These are phyloP conservation scores for Colletotrichum salicis DNA, from an alignment of 2,329 filamentous ascomycete genomes.

Conservation along the genomic window DNA sequence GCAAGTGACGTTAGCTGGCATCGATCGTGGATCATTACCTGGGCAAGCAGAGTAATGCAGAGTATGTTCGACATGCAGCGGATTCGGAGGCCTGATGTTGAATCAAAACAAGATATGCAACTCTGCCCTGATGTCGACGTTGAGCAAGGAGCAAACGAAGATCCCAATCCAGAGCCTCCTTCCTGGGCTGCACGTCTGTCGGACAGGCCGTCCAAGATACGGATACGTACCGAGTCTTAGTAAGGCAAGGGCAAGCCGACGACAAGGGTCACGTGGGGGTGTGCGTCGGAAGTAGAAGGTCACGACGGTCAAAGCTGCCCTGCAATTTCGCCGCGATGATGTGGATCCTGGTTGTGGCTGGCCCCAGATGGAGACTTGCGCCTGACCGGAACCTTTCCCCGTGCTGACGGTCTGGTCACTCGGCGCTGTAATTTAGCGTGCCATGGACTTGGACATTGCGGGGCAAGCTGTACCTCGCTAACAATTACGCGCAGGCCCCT, in stretches of 20 bases:
- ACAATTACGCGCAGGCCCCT: conserved; percentile 19
- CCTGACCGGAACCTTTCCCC: conserved; percentile 35
- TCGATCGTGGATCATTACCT: conserved; percentile 12
- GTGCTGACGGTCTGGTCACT: conserved; percentile 18
- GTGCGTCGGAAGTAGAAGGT: neutral
- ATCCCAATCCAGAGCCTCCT: neutral
- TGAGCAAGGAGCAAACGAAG: neutral
- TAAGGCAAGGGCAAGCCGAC: neutral
- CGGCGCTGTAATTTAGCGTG: conserved; percentile 17
- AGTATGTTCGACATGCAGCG: neutral
- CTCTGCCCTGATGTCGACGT: neutral
- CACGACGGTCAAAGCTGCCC: neutral
- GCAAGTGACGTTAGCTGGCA: neutral
- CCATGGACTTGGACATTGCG: conserved; percentile 32
- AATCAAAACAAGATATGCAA: neutral
- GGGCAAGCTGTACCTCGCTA: conserved; percentile 25
- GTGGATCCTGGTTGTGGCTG: neutral
- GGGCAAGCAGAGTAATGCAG: neutral
- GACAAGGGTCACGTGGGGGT: neutral
- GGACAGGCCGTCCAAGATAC: neutral
- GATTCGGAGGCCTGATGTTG: neutral
- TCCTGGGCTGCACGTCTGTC: neutral
- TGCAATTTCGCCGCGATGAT: conserved; percentile 19
- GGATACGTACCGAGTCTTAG: neutral
- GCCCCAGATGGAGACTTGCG: neutral